A percentile compares a stretch with the other conserved stretches of the same genome.
phyloP scores from a whole-genome alignment of 2,329 filamentous ascomycete genomes.

The Aspergillus felis region DNA sequence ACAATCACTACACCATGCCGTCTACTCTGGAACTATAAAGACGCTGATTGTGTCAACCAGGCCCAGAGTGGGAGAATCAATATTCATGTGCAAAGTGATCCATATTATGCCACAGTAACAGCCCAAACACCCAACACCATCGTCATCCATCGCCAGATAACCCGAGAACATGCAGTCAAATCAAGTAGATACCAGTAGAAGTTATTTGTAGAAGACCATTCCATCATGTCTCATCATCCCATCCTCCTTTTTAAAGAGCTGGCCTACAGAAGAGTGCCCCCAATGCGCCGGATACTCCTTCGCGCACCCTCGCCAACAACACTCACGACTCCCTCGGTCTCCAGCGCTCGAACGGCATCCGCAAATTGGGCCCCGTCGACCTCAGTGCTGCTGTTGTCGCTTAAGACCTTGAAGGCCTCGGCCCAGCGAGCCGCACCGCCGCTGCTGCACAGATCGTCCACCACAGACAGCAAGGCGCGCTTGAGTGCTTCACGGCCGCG shows the following conservation, averaged over 20 bases:
- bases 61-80: not conserved
- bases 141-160: constrained; percentile 6
- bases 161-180: not conserved
- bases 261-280: constrained; percentile 34
- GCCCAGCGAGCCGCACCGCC: constrained; percentile 67
- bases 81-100: not conserved
- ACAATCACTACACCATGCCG: not conserved
- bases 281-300: constrained; percentile 75
- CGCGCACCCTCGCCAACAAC: constrained; percentile 80
- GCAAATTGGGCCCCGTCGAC: constrained; percentile 78
- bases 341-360: constrained; percentile 73
- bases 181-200: constrained; percentile 2
- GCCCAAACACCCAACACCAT: constrained; percentile 13
- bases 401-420: constrained; percentile 71
- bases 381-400: constrained; percentile 64
- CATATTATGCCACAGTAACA: not conserved
- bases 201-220: constrained; percentile 24
- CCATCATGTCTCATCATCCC: constrained; percentile 26
- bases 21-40: not conserved
- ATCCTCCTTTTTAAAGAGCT: not conserved
- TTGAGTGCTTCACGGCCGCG: constrained; percentile 81
- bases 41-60: too few relatives aligned
- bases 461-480: constrained; percentile 65
- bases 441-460: constrained; percentile 74
- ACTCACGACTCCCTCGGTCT: constrained; percentile 79